Percentiles rank a stretch among this genome's conserved stretches.
Evolutionary conservation across 2,329 filamentous ascomycete genomes (phyloP).

Genomic region (Stromatinia cepivora): DNA sequence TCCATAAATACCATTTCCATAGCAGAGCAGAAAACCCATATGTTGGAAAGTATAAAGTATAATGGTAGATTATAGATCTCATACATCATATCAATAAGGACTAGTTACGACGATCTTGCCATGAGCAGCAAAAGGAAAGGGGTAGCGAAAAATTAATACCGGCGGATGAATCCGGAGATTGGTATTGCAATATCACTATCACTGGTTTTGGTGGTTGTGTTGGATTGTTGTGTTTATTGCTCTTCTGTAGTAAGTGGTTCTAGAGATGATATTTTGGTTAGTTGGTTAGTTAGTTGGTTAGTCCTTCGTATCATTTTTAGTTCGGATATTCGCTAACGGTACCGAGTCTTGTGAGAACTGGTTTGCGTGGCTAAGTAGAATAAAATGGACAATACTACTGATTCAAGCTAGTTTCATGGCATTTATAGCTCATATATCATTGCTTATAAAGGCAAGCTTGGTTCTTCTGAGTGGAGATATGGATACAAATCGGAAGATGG

Average conservation of each 20-base stretch:
- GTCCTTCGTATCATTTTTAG: neutral
- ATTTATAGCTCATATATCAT: neutral
- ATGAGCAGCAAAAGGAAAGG: neutral
- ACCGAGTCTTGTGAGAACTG: neutral
- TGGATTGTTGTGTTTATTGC: neutral
- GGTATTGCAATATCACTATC: neutral
- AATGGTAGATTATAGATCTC: neutral
- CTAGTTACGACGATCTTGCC: too few species aligned
- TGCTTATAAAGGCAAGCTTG: neutral
- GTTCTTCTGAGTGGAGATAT: neutral
- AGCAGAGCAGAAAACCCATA: neutral
- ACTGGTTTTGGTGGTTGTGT: neutral
- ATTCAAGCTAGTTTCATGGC: neutral
- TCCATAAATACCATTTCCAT: neutral
- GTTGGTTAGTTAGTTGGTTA: too few species aligned
- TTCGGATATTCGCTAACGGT: neutral
- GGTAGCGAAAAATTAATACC: neutral
- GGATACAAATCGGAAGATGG: neutral
- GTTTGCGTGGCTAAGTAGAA: too few species aligned
- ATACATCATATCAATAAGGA: too few species aligned
- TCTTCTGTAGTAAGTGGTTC: neutral
- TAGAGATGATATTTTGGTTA: neutral
- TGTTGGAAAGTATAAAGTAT: too few species aligned
- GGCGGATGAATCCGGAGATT: neutral
- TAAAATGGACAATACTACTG: neutral